Base-by-base conservation (phyloP, 2,329 filamentous ascomycete species). In the Shiraia sp. region DNA sequence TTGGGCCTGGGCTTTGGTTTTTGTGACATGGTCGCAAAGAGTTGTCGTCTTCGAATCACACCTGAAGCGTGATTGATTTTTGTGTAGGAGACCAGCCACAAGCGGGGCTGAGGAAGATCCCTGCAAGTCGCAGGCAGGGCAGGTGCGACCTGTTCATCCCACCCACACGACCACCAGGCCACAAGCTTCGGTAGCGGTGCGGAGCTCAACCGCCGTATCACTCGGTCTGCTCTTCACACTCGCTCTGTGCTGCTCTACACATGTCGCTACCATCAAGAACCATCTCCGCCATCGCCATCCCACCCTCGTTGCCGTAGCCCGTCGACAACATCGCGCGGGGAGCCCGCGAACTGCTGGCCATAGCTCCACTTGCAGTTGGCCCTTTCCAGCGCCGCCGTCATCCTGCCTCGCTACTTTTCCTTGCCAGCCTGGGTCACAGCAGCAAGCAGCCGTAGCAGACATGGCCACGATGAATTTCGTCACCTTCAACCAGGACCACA, bases 401-500 rank as follows among this genome's bases (percentile, higher is more conserved):
- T n/a, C n/a, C n/a, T n/a, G n/a, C n/a, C 17, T 9, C 33, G 33
- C 35, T 45, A 41, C 39, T 42, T 34, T 23, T 23, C 40, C 30
- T 48, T 35, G 47, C 39, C 28, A 36, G 35, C 22, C 31, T 32
- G 32, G 39, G 25, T 32, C 31, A 27, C 31, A n/a, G 37, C 36
- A 12, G 26, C 13, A 32, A 45, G 14, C 48, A 35, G 13, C 36
- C 31, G 36, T 27, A 25, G 13, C 42, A 16, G 36, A 32, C 29
- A 59, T 55, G 49, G 42, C 84, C 34, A 56, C 57, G 30, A 90
- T 97, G 77, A 99, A 99, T 73, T 99, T 95, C 74, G 90, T 99
- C 62, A 96, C 92, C 29, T 99, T 97, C 74, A 99, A 99, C 73
- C 93, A 99, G 78, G 93, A 99, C 77, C 90, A 96, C 76, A 95